Evolutionary conservation across 164 flowering plant genomes (phyloP).

Genomic region (Vitis amurensis): DNA sequence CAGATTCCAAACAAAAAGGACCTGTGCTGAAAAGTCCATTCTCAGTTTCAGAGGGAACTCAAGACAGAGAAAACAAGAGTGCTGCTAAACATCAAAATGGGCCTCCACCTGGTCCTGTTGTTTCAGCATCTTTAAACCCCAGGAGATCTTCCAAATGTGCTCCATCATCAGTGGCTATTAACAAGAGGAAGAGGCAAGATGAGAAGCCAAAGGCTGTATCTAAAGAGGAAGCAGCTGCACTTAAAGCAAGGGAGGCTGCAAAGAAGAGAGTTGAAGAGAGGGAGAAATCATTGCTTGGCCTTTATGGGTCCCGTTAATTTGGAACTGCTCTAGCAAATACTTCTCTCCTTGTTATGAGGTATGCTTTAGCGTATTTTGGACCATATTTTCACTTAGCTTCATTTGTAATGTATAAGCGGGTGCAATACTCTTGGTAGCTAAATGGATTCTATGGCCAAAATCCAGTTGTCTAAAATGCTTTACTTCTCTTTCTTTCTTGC

Average conservation of each 20-base stretch:
- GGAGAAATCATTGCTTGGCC: slow-evolving; percentile 86
- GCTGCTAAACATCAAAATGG: slow-evolving; percentile 37
- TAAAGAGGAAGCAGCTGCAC: slow-evolving; percentile 87
- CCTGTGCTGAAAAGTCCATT: slow-evolving; percentile 32
- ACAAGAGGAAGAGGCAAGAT: slow-evolving; percentile 70
- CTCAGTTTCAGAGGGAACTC: slow-evolving; percentile 24
- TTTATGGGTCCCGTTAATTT: slow-evolving; percentile 54
- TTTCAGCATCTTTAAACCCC: slow-evolving; percentile 59
- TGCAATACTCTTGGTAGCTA: neutral
- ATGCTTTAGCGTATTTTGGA: slow-evolving; percentile 2
- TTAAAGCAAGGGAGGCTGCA: slow-evolving; percentile 93
- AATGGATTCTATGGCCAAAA: neutral
- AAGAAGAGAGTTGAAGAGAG: slow-evolving; percentile 86
- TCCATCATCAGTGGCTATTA: slow-evolving; percentile 63
- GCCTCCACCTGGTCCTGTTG: slow-evolving; percentile 67
- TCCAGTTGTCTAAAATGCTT: no score
- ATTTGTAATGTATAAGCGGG: neutral
- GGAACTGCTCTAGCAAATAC: neutral
- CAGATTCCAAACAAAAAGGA: slow-evolving; percentile 29
- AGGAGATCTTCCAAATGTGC: slow-evolving; percentile 71
- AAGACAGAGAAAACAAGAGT: slow-evolving; percentile 29
- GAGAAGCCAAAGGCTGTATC: slow-evolving; percentile 73
- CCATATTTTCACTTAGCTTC: neutral
- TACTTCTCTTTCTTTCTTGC: no score
- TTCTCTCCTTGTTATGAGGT: slow-evolving; percentile 5